Conservation (phyloP, 805 yeast species). For the Diddensiella santjacobensis region DNA sequence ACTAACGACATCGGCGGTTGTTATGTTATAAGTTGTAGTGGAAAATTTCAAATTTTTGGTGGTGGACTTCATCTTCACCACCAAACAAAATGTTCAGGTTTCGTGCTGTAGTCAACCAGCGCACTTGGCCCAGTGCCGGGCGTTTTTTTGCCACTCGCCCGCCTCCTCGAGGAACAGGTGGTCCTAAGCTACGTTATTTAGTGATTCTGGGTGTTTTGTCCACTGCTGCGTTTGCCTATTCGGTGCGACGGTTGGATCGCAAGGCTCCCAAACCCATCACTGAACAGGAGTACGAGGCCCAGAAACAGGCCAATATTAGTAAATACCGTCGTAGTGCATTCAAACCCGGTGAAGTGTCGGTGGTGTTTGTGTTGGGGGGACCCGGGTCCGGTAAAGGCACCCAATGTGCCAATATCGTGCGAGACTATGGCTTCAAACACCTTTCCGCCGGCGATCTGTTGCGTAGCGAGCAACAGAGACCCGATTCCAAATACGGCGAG, state of each 20-base stretch:
- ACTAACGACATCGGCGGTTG: slow-evolving; percentile 69
- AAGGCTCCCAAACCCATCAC: slow-evolving; percentile 28
- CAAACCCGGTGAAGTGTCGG: slow-evolving; percentile 63
- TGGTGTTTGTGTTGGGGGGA: slow-evolving; percentile 90
- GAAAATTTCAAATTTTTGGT: neutral
- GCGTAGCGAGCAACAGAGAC: slow-evolving; percentile 84
- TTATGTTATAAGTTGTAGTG: neutral
- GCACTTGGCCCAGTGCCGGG: neutral
- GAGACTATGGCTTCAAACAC: slow-evolving; percentile 78
- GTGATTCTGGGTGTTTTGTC: slow-evolving; percentile 31
- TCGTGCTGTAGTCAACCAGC: slow-evolving; percentile 4
- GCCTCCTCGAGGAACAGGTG: slow-evolving; percentile 13
- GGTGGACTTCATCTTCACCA: neutral
- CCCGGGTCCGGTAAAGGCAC: slow-evolving; percentile 99
- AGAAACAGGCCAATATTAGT: slow-evolving; percentile 9
- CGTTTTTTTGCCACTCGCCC: neutral
- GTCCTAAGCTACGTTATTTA: slow-evolving; percentile 34
- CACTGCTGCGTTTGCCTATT: slow-evolving; percentile 32
- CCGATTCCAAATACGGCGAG: slow-evolving; percentile 79
- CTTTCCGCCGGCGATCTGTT: slow-evolving; percentile 94
- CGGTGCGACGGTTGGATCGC: slow-evolving; percentile 29
- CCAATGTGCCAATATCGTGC: slow-evolving; percentile 82
- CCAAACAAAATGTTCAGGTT: neutral
- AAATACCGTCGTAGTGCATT: slow-evolving; percentile 41
- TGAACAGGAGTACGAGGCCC: slow-evolving; percentile 35